Conservation (phyloP, 2,329 filamentous ascomycete species). For the Cladosporium sp. region DNA sequence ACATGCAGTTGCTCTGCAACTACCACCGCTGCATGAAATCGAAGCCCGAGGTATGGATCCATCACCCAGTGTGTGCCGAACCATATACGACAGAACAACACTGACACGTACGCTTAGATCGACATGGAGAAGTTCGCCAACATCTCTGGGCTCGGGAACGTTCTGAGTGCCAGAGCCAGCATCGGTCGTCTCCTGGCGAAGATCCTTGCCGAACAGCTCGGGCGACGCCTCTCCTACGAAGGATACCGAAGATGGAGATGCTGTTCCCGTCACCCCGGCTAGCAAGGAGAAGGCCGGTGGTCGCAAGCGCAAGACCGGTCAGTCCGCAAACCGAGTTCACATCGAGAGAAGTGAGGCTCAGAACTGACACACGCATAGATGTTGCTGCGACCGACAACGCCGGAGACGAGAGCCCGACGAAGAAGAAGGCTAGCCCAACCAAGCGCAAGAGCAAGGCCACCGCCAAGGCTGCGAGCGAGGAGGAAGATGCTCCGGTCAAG, state of each 20-base stretch:
- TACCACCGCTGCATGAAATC: conserved; percentile 13
- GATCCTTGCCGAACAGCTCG: neutral
- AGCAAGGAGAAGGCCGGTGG: conserved; percentile 2
- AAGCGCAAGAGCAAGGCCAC: conserved; percentile 5
- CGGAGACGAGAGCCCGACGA: neutral
- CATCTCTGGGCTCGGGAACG: neutral
- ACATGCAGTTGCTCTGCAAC: conserved; percentile 10
- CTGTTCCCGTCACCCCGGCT: neutral
- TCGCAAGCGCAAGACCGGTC: conserved; percentile 15
- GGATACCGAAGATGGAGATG: neutral
- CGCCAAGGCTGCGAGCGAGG: neutral
- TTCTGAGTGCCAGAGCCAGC: conserved; percentile 6
- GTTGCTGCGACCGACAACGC: neutral
- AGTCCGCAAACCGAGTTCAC: neutral
- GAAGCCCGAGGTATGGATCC: conserved; percentile 13
- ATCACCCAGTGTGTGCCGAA: no score
- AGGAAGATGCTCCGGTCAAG: neutral
- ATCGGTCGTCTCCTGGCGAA: neutral
- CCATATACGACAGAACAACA: neutral
- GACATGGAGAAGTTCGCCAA: conserved; percentile 14
- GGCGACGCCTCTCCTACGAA: neutral
- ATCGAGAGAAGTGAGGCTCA: neutral
- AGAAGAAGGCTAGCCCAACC: conserved; percentile 14
- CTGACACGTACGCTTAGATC: neutral
- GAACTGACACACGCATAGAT: neutral